These are phyloP conservation scores for Podochytrium sp. DNA, from an alignment of 192 early-diverging fungal species.

Conservation along the genomic window DNA sequence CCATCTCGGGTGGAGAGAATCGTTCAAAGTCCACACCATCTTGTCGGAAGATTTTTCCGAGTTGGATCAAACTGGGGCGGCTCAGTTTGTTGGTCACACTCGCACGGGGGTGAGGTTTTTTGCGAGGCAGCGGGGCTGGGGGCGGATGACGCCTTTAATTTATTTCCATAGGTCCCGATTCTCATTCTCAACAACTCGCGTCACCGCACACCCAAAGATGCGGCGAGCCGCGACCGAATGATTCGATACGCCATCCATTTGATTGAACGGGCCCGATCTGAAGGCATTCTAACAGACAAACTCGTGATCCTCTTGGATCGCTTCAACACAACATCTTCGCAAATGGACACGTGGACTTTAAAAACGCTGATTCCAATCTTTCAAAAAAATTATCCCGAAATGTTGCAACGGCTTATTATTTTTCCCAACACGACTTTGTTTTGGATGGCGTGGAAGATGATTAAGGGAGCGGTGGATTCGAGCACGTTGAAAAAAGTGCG, in stretches of 20 bases:
- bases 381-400: conserved; percentile 50
- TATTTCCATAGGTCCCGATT: conserved; percentile 26
- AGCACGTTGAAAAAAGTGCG: conserved; percentile 38
- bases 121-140: neutral
- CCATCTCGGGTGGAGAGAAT: conserved; percentile 24
- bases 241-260: conserved; percentile 32
- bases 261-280: conserved; percentile 30
- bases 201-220: conserved; percentile 28
- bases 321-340: conserved; percentile 22
- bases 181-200: conserved; percentile 30
- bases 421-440: conserved; percentile 46
- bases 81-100: conserved; percentile 36
- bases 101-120: conserved; percentile 16
- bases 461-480: conserved; percentile 26
- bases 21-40: neutral
- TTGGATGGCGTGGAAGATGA: conserved; percentile 46
- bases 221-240: neutral
- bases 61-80: conserved; percentile 30
- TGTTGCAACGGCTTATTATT: conserved; percentile 32
- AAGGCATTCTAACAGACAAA: conserved; percentile 42
- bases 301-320: conserved; percentile 39
- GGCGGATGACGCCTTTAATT: neutral
- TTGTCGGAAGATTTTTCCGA: conserved; percentile 28
- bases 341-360: conserved; percentile 34
- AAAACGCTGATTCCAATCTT: conserved; percentile 38